These are phyloP conservation scores for Candida gorgasii DNA, from an alignment of 805 yeast species.

Conservation along the genomic window DNA sequence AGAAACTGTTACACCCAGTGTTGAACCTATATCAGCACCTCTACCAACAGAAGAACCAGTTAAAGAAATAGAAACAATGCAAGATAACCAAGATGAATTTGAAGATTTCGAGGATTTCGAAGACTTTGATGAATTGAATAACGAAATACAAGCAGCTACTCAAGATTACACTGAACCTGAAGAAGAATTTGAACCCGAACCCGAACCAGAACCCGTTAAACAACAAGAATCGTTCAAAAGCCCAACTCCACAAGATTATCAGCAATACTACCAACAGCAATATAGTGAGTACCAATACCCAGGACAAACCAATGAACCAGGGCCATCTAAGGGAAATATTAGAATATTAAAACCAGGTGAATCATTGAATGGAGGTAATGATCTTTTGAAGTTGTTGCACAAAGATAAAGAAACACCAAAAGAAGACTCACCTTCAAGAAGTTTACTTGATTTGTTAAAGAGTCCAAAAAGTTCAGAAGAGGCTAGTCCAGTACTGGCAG, in stretches of 20 bases:
- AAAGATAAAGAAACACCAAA: neutral
- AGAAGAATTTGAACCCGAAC: neutral
- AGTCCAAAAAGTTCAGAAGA: neutral
- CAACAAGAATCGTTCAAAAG: neutral
- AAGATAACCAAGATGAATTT: constrained; percentile 22
- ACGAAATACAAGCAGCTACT: constrained; percentile 13
- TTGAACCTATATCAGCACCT: neutral
- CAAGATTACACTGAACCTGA: constrained; percentile 4
- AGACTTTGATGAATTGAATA: constrained; percentile 30
- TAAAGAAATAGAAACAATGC: too few species aligned
- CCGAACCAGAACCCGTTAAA: neutral
- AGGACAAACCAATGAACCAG: constrained; percentile 4
- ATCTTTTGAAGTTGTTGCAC: constrained; percentile 17
- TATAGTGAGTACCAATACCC: neutral
- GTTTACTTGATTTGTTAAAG: constrained; percentile 16
- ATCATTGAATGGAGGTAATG: constrained; percentile 17
- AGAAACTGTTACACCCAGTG: neutral
- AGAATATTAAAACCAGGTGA: constrained; percentile 33
- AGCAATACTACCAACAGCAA: neutral
- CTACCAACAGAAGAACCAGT: neutral
- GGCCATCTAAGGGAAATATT: constrained; percentile 19
- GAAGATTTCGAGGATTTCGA: constrained; percentile 35
- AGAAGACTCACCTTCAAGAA: constrained; percentile 15
- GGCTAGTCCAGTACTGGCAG: neutral
- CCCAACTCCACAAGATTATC: neutral